Percentiles rank a stretch among this genome's conserved stretches.
These are phyloP conservation scores for Talaromyces thailandensis DNA, from an alignment of 495 filamentous ascomycete genomes.

Conservation along the genomic window DNA sequence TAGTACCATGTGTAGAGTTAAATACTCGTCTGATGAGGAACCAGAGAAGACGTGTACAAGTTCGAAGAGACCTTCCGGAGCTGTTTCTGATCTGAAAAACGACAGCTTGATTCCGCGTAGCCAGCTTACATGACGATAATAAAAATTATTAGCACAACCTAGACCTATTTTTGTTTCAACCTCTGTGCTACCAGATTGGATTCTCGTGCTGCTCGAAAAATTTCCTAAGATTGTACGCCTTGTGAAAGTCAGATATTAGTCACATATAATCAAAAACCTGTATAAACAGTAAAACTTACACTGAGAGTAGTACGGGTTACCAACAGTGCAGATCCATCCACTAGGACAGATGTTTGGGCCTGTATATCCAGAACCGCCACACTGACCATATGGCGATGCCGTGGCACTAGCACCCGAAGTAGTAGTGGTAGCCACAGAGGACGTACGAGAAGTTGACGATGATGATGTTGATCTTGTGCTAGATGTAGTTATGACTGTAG, in stretches of 20 bases:
- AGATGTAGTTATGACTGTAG: background rate
- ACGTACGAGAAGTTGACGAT: background rate
- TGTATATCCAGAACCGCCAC: constrained; percentile 1
- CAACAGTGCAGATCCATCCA: background rate
- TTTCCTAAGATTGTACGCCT: background rate
- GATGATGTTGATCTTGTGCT: background rate
- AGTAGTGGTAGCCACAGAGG: background rate
- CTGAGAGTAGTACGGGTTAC: background rate
- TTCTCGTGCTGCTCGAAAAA: background rate
- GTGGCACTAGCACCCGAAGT: background rate
- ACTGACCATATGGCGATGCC: background rate
- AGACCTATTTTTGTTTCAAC: background rate
- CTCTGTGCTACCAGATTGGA: background rate
- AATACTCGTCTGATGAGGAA: background rate
- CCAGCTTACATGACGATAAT: background rate
- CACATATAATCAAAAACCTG: background rate
- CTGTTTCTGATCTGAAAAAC: background rate
- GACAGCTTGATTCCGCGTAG: background rate
- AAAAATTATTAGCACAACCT: background rate
- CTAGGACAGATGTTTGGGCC: background rate
- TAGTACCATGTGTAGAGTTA: background rate
- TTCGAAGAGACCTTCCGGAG: background rate
- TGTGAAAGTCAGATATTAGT: background rate
- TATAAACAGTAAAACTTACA: background rate
- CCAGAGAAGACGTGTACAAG: background rate